Percentiles rank a stretch among this genome's conserved stretches.
These are phyloP conservation scores for Trichoderma semiorbis DNA, from an alignment of 2,329 filamentous ascomycete genomes.

Conservation along the genomic window DNA sequence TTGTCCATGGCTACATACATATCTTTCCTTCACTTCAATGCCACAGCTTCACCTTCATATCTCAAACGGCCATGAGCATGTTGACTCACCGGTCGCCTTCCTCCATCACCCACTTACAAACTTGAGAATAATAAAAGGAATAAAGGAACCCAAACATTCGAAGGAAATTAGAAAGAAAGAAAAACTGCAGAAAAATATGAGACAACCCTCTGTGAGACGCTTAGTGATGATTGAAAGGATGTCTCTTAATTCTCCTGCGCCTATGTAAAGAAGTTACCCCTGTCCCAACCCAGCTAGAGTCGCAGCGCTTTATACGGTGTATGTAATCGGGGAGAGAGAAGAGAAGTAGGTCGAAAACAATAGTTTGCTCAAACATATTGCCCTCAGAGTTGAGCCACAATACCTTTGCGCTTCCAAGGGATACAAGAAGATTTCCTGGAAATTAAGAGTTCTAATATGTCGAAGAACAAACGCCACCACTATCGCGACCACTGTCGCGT, in stretches of 20 bases:
- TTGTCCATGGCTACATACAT: background rate
- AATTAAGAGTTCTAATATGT: constrained; percentile 16
- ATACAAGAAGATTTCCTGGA: constrained; percentile 29
- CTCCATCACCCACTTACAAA: background rate
- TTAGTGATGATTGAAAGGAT: background rate
- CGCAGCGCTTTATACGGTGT: constrained; percentile 9
- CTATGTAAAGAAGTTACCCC: constrained; percentile 10
- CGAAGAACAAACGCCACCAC: constrained; percentile 5
- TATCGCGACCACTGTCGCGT: constrained; percentile 14
- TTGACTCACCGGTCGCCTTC: background rate
- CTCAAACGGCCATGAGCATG: background rate
- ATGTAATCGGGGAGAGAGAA: constrained; percentile 20
- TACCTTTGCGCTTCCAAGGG: constrained; percentile 22
- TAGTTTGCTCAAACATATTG: constrained; percentile 23
- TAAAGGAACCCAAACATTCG: background rate
- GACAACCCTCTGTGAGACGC: background rate
- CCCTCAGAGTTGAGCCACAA: constrained; percentile 20
- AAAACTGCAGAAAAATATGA: background rate
- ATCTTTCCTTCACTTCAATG: background rate
- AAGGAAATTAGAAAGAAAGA: background rate
- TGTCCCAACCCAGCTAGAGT: background rate
- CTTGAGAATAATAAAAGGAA: background rate
- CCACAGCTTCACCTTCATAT: background rate
- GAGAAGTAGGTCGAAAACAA: background rate
- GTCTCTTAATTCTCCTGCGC: constrained; percentile 17